Evolutionary conservation across 2,329 filamentous ascomycete species (phyloP).

Genomic region (Albifimbria verrucaria): DNA sequence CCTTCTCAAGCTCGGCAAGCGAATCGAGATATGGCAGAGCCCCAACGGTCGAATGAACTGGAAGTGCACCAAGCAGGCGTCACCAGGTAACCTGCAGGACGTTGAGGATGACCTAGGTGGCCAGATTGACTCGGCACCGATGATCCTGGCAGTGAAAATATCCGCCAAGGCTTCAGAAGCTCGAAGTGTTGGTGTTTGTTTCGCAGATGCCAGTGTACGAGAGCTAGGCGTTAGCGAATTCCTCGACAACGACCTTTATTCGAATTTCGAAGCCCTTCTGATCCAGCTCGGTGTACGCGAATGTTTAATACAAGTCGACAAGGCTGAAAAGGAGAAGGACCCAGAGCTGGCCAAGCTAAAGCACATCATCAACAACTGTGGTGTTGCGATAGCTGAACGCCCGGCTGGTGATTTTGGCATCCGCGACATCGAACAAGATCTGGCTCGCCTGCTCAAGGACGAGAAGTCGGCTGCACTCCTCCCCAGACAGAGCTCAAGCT

Average conservation of each 20-base stretch:
- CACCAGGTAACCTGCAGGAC: constrained; percentile 93
- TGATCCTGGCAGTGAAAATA: constrained; percentile 93
- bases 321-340: constrained; percentile 79
- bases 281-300: constrained; percentile 97
- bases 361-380: constrained; percentile 88
- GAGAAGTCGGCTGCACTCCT: constrained; percentile 69
- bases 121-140: constrained; percentile 83
- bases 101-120: constrained; percentile 92
- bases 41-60: constrained; percentile 78
- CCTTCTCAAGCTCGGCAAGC: constrained; percentile 84
- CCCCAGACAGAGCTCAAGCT: constrained; percentile 91
- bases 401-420: constrained; percentile 74
- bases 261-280: constrained; percentile 92
- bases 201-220: constrained; percentile 92
- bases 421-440: constrained; percentile 93
- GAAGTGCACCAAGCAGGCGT: constrained; percentile 89
- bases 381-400: constrained; percentile 83
- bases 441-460: constrained; percentile 82
- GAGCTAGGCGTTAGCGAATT: constrained; percentile 97
- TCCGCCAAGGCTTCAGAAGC: constrained; percentile 83
- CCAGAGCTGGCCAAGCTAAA: constrained; percentile 82
- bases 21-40: constrained; percentile 86
- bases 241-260: constrained; percentile 97
- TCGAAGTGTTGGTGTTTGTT: constrained; percentile 88
- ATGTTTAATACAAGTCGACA: constrained; percentile 80